Percentiles rank a stretch among this genome's conserved stretches.
phyloP scores from a whole-genome alignment of 139 green algal genomes.

The Chlamydomonas asymmetrica region DNA sequence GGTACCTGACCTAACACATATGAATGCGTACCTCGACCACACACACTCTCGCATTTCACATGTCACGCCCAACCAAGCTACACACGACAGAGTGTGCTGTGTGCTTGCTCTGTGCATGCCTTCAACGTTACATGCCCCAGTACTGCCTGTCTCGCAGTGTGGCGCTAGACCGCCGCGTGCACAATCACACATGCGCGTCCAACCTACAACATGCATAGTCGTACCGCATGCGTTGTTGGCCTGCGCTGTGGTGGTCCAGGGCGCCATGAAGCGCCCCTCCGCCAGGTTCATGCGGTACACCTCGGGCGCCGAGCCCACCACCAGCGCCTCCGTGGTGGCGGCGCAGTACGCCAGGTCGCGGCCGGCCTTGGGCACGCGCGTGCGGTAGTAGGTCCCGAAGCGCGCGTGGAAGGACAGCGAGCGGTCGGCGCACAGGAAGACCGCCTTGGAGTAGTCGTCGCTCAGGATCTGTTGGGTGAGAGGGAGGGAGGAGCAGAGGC shows the following conservation, averaged over 20 bases:
- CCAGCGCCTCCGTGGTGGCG: conserved; percentile 78
- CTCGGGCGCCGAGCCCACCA: conserved; percentile 77
- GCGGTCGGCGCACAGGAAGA: conserved; percentile 90
- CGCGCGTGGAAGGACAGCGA: conserved; percentile 88
- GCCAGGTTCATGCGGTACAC: conserved; percentile 84
- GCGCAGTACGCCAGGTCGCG: conserved; percentile 84
- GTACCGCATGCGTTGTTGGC: conserved; percentile 78
- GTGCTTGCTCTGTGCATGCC: no score
- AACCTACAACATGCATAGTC: no score
- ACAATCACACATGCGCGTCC: no score
- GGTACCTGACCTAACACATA: no score
- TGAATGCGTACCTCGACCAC: no score
- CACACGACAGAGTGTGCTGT: no score
- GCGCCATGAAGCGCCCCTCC: conserved; percentile 87
- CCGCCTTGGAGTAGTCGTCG: conserved; percentile 95
- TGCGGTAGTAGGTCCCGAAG: conserved; percentile 90
- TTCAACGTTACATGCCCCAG: no score
- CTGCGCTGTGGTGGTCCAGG: conserved; percentile 61
- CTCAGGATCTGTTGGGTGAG: conserved; percentile 58
- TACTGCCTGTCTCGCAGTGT: no score
- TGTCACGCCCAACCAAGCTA: no score
- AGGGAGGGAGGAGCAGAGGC: neutral
- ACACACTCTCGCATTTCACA: no score
- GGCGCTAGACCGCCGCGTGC: no score
- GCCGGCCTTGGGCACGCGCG: conserved; percentile 70